Conservation (phyloP, 768 basidiomycete genomes). For the Rhodotorula diobovata region DNA sequence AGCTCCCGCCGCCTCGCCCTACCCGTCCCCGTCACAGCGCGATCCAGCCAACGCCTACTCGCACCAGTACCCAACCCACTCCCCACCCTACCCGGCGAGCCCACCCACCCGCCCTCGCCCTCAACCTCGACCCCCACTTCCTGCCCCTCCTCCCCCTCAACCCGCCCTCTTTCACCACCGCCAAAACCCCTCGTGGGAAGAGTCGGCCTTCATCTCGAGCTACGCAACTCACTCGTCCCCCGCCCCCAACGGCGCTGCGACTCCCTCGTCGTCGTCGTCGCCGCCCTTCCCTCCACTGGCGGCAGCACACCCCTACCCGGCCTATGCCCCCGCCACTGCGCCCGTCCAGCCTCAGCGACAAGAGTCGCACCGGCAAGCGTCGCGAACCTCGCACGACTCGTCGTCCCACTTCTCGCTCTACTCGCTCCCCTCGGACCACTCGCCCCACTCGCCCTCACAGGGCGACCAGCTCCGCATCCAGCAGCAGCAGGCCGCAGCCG, state of each 20-base stretch:
- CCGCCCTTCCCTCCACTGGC: background rate
- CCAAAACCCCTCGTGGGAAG: background rate
- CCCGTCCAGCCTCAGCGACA: background rate
- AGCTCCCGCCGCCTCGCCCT: too few species aligned
- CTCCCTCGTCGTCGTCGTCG: background rate
- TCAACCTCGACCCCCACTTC: slow-evolving; percentile 1
- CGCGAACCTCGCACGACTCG: background rate
- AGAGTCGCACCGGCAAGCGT: too few species aligned
- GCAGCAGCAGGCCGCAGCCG: slow-evolving; percentile 1
- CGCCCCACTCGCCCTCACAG: background rate
- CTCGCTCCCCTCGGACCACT: slow-evolving; percentile 1
- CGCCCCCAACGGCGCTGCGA: background rate
- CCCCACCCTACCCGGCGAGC: background rate
- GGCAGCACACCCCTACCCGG: background rate
- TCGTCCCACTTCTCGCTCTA: slow-evolving; percentile 13
- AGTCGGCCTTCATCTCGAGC: slow-evolving; percentile 14
- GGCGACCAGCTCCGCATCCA: background rate
- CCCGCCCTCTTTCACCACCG: background rate
- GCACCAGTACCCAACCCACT: background rate
- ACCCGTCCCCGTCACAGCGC: too few species aligned
- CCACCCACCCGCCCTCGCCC: background rate
- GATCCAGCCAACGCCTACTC: background rate
- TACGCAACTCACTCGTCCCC: background rate
- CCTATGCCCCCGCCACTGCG: background rate
- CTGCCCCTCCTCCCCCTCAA: background rate